These are phyloP conservation scores for Herpetomonas samuelpessoai DNA, from an alignment of 208 protist genomes.

Conservation along the genomic window DNA sequence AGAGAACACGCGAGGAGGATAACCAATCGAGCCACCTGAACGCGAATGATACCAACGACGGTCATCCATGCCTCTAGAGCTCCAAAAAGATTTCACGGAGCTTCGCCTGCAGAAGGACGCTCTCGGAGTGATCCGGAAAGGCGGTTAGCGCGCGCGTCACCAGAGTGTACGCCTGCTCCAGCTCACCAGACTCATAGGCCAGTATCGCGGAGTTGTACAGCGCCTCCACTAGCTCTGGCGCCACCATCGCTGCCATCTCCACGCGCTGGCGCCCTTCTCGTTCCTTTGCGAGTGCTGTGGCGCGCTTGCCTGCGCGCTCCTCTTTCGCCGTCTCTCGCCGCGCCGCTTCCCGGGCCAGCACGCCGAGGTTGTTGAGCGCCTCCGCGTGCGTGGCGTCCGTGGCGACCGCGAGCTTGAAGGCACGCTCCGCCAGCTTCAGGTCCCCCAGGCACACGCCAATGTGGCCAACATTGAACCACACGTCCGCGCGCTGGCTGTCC, in stretches of 20 bases:
- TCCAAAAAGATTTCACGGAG: constrained; percentile 54
- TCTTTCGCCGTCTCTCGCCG: constrained; percentile 12
- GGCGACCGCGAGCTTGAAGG: constrained; percentile 89
- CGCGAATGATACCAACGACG: no score
- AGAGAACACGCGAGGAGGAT: no score
- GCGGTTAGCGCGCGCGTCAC: constrained; percentile 62
- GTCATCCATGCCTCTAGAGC: no score
- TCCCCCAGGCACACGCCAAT: constrained; percentile 93
- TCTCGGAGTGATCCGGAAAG: constrained; percentile 85
- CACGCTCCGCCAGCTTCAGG: constrained; percentile 84
- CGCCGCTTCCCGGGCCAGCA: constrained; percentile 71
- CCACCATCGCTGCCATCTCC: constrained; percentile 59
- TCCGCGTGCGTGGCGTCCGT: constrained; percentile 91
- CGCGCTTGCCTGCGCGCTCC: constrained; percentile 36
- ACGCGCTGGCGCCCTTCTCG: constrained; percentile 68
- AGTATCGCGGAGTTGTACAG: constrained; percentile 92
- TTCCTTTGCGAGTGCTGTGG: constrained; percentile 16
- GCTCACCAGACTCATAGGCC: constrained; percentile 63
- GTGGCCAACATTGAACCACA: constrained; percentile 97
- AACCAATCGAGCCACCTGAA: no score
- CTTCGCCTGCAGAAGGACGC: constrained; percentile 48
- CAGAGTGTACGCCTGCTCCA: constrained; percentile 76
- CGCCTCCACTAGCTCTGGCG: constrained; percentile 84
- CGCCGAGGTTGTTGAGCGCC: constrained; percentile 94
- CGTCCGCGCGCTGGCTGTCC: constrained; percentile 70